Conservation (phyloP, 2,329 filamentous ascomycete genomes). For the Botrytis galanthina region DNA sequence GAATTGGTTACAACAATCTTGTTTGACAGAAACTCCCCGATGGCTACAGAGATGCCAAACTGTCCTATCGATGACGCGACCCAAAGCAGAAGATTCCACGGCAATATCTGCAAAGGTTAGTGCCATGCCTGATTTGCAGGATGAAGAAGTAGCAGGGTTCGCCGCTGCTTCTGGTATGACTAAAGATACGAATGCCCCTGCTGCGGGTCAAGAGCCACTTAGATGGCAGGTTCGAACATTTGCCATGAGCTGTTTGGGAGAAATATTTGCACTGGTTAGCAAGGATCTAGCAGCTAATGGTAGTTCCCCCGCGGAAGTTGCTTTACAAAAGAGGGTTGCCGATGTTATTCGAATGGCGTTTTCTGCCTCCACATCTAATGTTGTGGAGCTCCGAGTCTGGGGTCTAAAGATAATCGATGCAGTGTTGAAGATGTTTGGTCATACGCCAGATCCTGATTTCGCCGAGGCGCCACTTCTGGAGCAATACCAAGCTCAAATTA, state of each 20-base stretch:
- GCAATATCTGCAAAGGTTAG: slow-evolving; percentile 48
- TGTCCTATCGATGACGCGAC: slow-evolving; percentile 82
- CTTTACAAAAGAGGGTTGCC: slow-evolving; percentile 78
- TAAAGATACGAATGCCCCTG: slow-evolving; percentile 53
- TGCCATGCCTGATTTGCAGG: slow-evolving; percentile 74
- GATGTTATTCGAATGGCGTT: slow-evolving; percentile 97
- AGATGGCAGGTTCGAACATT: slow-evolving; percentile 96
- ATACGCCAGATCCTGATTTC: slow-evolving; percentile 93
- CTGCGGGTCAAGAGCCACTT: slow-evolving; percentile 77
- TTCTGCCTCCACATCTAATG: slow-evolving; percentile 90
- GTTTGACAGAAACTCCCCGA: slow-evolving; percentile 70
- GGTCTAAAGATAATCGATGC: slow-evolving; percentile 93
- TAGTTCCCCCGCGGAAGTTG: slow-evolving; percentile 72
- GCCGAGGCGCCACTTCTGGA: slow-evolving; percentile 94
- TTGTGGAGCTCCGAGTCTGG: slow-evolving; percentile 85
- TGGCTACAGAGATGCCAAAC: slow-evolving; percentile 90
- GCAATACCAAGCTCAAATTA: slow-evolving; percentile 98
- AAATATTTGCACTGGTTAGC: slow-evolving; percentile 74
- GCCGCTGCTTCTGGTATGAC: slow-evolving; percentile 65
- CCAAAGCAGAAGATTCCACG: slow-evolving; percentile 55
- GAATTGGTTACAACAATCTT: slow-evolving; percentile 92
- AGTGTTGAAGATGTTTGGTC: slow-evolving; percentile 92
- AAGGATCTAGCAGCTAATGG: slow-evolving; percentile 78
- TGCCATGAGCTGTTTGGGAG: slow-evolving; percentile 82
- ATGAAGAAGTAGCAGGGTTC: slow-evolving; percentile 96